Evolutionary conservation across 1,284 basidiomycete species (phyloP), one percentile per base, ranked within the genome.

Genomic region (Sanghuangporus weigelae): DNA sequence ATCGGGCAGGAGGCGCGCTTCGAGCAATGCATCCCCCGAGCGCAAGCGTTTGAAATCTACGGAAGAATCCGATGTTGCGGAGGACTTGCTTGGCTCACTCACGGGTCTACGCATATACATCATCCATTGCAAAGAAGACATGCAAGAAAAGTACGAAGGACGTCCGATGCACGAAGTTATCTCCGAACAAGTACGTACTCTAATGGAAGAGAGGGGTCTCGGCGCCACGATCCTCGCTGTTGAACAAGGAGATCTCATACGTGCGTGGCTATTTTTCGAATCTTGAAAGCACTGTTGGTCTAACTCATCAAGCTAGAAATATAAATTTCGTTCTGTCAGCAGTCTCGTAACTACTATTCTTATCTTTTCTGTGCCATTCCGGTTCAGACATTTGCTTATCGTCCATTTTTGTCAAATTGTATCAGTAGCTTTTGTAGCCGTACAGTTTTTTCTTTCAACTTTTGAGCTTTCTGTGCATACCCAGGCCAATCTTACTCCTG

Each of bases 51-150:
- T 84, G 73, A 80, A 76, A 68, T 81, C 76, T 65, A 71, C 70
- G 63, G 71, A 76, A 2, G 44, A 46, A n/a, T 46, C 3, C 10
- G 16, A 72, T 1, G 77, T 79, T 6, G 77, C 81, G 59, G 7
- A 31, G 4, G 59, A 66, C 42, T 68, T 87, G 36, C 74, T 73
- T 8, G 83, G 81, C 46, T 79, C 81, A 8, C 75, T 93, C 40
- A 67, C 74, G 1, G 87, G 87, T 3, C 68, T 92, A 23, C 78
- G 79, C 55, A 81, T 95, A 26, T 89, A 84, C 70, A 77, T 94
- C 63, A 92, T 84, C 39, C 92, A 95, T 71, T 92, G 89, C 77
- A 95, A 95, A 71, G 89, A 92, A 67, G 81, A 84, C 58, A 72
- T 85, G 59, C 74, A 77, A 44, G 70, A 69, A 16, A 70, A 69